Evolutionary conservation across 2,329 filamentous ascomycete species (phyloP).

Genomic region (Lachnellula hyalina): DNA sequence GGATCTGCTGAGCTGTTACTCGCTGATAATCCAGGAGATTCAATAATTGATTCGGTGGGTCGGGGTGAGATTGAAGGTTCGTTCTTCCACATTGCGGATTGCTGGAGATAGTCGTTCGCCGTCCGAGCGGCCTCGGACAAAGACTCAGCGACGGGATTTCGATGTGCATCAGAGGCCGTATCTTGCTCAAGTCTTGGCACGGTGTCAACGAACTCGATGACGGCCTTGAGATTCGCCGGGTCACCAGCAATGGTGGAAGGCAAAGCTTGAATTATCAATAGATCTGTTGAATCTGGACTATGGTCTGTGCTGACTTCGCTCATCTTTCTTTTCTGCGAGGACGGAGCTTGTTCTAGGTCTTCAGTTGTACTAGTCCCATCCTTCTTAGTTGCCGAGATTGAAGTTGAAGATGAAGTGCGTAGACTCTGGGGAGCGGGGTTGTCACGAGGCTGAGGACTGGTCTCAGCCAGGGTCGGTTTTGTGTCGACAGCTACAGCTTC

Average conservation of each 20-base stretch:
- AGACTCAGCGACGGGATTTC: slow-evolving; percentile 22
- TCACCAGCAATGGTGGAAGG: slow-evolving; percentile 2
- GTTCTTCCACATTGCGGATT: slow-evolving; percentile 19
- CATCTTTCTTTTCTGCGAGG: not conserved
- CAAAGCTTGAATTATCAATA: not conserved
- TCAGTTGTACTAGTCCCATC: slow-evolving; percentile 13
- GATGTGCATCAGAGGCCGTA: slow-evolving; percentile 21
- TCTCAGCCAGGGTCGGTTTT: not conserved
- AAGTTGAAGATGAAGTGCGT: not conserved
- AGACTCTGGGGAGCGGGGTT: not conserved
- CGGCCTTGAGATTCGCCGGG: slow-evolving; percentile 12
- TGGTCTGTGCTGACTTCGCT: not conserved
- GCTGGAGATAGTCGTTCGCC: slow-evolving; percentile 24
- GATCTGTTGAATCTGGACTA: not conserved
- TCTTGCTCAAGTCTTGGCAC: slow-evolving; percentile 13
- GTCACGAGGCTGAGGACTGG: not conserved
- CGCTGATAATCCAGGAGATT: not conserved
- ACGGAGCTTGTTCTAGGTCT: not conserved
- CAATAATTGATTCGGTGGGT: not conserved
- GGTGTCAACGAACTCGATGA: slow-evolving; percentile 14
- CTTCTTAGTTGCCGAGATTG: slow-evolving; percentile 10
- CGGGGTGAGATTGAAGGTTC: not conserved
- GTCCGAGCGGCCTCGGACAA: slow-evolving; percentile 19
- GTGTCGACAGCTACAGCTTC: not conserved
- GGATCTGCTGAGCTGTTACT: not conserved